phyloP scores from a whole-genome alignment of 257 asterid genomes.

The Coffea eugenioides region DNA sequence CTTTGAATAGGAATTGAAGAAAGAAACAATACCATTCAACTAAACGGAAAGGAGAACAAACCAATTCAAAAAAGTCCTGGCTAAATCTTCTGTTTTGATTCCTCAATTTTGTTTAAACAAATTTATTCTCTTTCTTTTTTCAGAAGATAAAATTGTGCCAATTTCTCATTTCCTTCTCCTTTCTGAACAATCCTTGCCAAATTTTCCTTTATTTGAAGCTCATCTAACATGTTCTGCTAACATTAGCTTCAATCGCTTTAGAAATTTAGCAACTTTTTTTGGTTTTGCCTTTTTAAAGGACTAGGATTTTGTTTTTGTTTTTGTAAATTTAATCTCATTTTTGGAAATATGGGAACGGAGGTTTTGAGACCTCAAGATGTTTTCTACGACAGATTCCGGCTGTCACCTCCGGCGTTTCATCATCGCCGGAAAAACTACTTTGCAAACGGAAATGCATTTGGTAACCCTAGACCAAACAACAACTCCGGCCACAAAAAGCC shows the following conservation, averaged over 20 bases:
- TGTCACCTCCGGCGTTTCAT: constrained; percentile 14
- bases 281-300: too few relatives aligned
- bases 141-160: background rate
- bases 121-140: background rate
- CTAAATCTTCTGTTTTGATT: constrained; percentile 9
- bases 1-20: constrained; percentile 1
- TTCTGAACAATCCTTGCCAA: background rate
- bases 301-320: background rate
- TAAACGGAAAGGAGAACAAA: background rate
- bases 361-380: constrained; percentile 45
- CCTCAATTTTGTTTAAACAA: too few relatives aligned
- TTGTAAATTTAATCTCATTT: background rate
- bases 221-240: background rate
- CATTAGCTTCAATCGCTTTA: background rate
- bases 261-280: background rate
- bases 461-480: constrained; percentile 5
- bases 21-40: background rate
- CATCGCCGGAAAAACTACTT: constrained; percentile 27
- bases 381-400: constrained; percentile 27
- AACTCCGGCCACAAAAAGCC: constrained; percentile 19
- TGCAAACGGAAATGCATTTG: constrained; percentile 14
- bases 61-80: background rate
- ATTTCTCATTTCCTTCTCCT: background rate
- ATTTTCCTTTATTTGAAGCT: background rate
- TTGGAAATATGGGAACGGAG: constrained; percentile 42